Conservation (phyloP, 2,329 filamentous ascomycete species). For the Malbranchea zuffiana region DNA sequence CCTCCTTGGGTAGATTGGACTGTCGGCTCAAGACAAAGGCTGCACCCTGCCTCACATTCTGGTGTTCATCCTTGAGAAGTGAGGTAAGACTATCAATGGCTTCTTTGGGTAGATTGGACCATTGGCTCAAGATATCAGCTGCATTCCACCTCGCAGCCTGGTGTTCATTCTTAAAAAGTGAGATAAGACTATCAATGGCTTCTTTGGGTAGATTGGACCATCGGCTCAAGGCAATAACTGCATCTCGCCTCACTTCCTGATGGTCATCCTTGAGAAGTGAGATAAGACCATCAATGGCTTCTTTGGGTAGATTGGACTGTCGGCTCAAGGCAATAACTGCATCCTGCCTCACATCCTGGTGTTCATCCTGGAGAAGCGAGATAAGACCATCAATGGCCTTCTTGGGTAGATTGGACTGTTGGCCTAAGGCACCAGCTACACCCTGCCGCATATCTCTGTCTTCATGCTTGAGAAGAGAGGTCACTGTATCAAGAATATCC, state of each 20-base stretch:
- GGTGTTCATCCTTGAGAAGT: no score
- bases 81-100: no score
- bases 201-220: no score
- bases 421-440: background rate
- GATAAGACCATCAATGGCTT: background rate
- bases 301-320: background rate
- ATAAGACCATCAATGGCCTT: constrained; percentile 1
- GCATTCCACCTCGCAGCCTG: no score
- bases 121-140: no score
- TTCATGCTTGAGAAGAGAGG: background rate
- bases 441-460: background rate
- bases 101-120: no score
- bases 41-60: no score
- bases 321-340: background rate
- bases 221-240: no score
- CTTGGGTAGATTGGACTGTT: constrained; percentile 1
- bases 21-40: no score
- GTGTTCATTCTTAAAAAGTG: no score
- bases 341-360: background rate
- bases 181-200: no score
- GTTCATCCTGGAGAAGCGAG: constrained; percentile 2
- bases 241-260: background rate
- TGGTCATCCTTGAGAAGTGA: constrained; percentile 2
- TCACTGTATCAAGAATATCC: background rate
- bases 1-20: no score